Evolutionary conservation across 208 protist genomes (phyloP).

Genomic region (Acanthamoeba healyi): DNA sequence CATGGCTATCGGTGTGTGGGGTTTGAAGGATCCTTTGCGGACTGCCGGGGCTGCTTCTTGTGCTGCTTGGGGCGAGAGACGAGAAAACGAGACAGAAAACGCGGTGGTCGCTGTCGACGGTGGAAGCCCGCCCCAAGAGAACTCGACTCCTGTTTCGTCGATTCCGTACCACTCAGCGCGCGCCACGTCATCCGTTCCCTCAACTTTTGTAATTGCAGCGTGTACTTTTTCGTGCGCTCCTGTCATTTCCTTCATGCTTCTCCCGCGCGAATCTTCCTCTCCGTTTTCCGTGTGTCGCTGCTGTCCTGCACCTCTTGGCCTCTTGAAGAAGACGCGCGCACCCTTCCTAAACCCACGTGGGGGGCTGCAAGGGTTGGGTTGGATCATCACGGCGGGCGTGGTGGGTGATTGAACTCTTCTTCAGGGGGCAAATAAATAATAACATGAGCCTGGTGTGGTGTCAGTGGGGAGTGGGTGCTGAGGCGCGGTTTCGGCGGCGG

Average conservation of each 20-base stretch:
- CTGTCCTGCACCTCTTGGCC: no score
- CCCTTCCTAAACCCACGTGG: no score
- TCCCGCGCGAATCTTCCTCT: not conserved
- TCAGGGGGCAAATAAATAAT: not conserved
- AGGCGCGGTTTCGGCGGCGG: no score
- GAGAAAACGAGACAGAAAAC: not conserved
- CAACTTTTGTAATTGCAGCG: not conserved
- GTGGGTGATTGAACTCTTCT: no score
- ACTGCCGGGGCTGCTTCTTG: not conserved
- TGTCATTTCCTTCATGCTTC: no score
- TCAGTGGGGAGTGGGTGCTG: no score
- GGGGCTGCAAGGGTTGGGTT: no score
- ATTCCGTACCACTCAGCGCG: not conserved
- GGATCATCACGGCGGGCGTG: no score
- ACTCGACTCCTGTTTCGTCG: not conserved
- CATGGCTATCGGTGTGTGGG: constrained; percentile 34
- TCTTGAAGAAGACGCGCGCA: no score
- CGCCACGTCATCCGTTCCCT: not conserved
- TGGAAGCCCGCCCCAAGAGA: not conserved
- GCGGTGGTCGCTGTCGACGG: not conserved
- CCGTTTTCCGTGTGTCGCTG: not conserved
- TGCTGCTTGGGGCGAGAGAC: not conserved
- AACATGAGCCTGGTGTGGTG: not conserved
- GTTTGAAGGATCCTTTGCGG: not conserved
- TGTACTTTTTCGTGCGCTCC: not conserved